Conservation (phyloP, 768 basidiomycete species). For the Coprinopsis strossmayeri region DNA sequence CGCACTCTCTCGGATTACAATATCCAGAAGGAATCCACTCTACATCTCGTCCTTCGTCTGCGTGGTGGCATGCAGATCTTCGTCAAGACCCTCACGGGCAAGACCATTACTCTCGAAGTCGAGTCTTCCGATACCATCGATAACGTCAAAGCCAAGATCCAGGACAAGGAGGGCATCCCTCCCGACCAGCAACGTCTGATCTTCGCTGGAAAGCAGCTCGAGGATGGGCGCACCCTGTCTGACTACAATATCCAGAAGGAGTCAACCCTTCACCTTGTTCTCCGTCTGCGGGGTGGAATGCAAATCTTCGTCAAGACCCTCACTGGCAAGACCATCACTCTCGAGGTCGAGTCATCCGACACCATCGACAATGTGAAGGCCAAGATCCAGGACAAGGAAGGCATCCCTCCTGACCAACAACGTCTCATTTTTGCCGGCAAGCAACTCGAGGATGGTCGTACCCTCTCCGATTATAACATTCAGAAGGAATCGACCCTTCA, state of each 20-base stretch:
- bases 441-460: slow-evolving; percentile 91
- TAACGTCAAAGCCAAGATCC: slow-evolving; percentile 88
- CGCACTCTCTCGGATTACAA: slow-evolving; percentile 87
- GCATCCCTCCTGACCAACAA: slow-evolving; percentile 83
- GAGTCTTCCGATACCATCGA: slow-evolving; percentile 86
- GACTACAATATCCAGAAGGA: slow-evolving; percentile 93
- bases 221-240: slow-evolving; percentile 85
- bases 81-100: slow-evolving; percentile 79
- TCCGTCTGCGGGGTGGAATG: slow-evolving; percentile 87
- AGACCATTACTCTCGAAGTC: slow-evolving; percentile 89
- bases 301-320: slow-evolving; percentile 87
- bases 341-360: slow-evolving; percentile 92
- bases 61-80: slow-evolving; percentile 88
- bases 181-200: slow-evolving; percentile 89
- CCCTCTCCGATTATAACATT: slow-evolving; percentile 78
- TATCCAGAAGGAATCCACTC: slow-evolving; percentile 94
- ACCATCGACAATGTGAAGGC: slow-evolving; percentile 92
- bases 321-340: slow-evolving; percentile 87
- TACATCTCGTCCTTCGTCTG: slow-evolving; percentile 86
- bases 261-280: slow-evolving; percentile 75
- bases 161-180: slow-evolving; percentile 84
- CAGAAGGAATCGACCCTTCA: slow-evolving; percentile 79
- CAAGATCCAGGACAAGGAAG: slow-evolving; percentile 82
- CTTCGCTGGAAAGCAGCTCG: slow-evolving; percentile 89
- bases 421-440: slow-evolving; percentile 91